Base-by-base conservation (phyloP, 2,329 filamentous ascomycete genomes). In the Talaromyces sp. region DNA sequence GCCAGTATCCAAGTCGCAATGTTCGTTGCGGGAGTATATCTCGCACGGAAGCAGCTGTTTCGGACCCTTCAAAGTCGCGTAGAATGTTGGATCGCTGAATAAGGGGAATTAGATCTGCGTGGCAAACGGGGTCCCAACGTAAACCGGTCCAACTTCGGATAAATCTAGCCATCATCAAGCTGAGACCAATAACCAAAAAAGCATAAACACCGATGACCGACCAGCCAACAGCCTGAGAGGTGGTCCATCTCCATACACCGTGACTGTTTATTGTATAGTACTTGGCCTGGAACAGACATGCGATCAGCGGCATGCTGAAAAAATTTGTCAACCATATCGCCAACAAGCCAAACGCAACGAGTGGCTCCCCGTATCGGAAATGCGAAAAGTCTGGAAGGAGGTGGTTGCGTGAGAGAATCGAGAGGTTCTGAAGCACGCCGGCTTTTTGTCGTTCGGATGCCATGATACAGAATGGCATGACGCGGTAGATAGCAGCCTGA, bases 1-100 rank as follows among this genome's bases (percentile, higher is more conserved):
- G 86, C 92, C 93, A 97, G 77, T 96, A 96, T 7, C 93, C 92
- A n/a, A 97, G 84, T 52, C 90, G 85, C 70, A 94, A 88, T 5
- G 85, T 80, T 68, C 86, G 86, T 17, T 76, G 67, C 83, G 86
- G 71, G 82, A 85, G 59, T 78, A 80, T 50, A 86, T 82, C 68
- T 82, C 70, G 67, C 0, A 79, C 76, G 5, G 75, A 69, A 3
- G 73, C 71, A 50, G 87, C 83, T 0, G 87, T 86, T 70, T 93
- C 90, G 0, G 89, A 87, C 3, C 87, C 86, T 13, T 85, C 83
- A 75, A 93, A 96, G 71, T 90, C 89, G 25, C 83, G 81, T 58
- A 93, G 83, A 19, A 89, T 87, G 76, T 96, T 97, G 68, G 91
- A 93, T 66, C 90, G 86, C 68, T 92, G 89, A 31, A 96, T 83